Conservation (phyloP, 169 alveolate genomes). For the Cryptosporidium andersoni region DNA sequence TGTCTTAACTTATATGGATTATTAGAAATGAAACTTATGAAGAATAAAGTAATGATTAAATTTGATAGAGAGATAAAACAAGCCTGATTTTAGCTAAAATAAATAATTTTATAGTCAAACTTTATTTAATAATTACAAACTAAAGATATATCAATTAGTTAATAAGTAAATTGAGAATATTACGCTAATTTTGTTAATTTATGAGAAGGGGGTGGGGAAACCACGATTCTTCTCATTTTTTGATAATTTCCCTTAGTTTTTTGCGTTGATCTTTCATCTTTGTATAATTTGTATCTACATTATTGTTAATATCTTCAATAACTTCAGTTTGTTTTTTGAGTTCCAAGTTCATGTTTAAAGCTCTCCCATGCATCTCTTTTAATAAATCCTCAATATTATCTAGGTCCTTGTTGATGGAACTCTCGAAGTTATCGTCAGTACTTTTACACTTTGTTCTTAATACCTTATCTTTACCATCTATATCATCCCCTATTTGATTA, state of each 20-base stretch:
- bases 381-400: constrained; percentile 33
- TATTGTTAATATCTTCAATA: constrained; percentile 17
- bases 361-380: constrained; percentile 63
- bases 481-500: too few species aligned
- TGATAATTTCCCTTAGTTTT: constrained; percentile 28
- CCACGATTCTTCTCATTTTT: neutral
- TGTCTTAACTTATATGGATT: constrained; percentile 3
- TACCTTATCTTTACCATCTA: neutral
- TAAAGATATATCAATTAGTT: too few species aligned
- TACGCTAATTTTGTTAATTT: too few species aligned
- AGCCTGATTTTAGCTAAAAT: too few species aligned
- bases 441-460: neutral
- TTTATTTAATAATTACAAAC: too few species aligned
- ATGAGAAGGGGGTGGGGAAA: too few species aligned
- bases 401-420: constrained; percentile 21
- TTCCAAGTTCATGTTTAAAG: constrained; percentile 24
- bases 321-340: constrained; percentile 37
- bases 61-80: too few species aligned
- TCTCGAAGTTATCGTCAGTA: constrained; percentile 1
- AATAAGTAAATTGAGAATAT: too few species aligned
- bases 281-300: constrained; percentile 10
- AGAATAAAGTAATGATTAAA: too few species aligned
- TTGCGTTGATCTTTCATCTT: constrained; percentile 59
- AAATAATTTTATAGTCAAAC: too few species aligned
- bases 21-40: too few species aligned